Evolutionary conservation across 2,329 filamentous ascomycete species (phyloP), one percentile per base, ranked within the genome.

Genomic region (Clonostachys sp.): DNA sequence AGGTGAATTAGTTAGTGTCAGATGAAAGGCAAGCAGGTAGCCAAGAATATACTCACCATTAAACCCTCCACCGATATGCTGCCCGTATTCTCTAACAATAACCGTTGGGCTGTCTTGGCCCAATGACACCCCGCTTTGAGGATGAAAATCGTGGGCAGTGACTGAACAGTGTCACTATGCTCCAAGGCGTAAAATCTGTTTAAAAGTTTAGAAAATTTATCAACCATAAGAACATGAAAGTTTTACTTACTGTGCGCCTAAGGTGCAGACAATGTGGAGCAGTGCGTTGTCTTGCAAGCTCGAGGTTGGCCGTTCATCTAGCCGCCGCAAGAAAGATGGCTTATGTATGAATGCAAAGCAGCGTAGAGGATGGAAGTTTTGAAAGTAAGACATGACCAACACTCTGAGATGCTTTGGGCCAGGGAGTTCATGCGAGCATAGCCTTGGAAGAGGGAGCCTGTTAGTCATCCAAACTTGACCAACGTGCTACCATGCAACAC

Each of bases 171-270:
- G 33, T 47, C 49, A 20, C 46, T 50, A 18, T 51, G 41, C 35
- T 54, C 50, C 6, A 50, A 45, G 10, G 52, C 52, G 44, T 48
- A 54, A 42, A 51, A 54, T 34, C 52, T 54, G 18, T 6, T 6
- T 5, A 12, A 12, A 10, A 4, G 24, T 2, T 30, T 10, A 30
- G 24, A 30, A 30, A 30, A 30, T 10, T 3, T 30, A 30, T 30
- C 24, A 9, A 4, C 13, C 16, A 14, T 12, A 3, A 30, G 41
- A 1, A 8, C 12, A 16, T 14, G 17, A 42, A 14, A 10, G 44
- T 34, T 35, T 20, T 16, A 34, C 24, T 16, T 18, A 44, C 42
- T 44, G 42, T 12, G 42, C 42, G 14, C 42, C 42, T 9, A 44
- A 18, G n/a, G 42, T 44, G 24, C 42, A 44, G 8, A 44, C 34